phyloP scores from a whole-genome alignment of 148 eudicot genomes.

The Amaranthus hypochondriacus region DNA sequence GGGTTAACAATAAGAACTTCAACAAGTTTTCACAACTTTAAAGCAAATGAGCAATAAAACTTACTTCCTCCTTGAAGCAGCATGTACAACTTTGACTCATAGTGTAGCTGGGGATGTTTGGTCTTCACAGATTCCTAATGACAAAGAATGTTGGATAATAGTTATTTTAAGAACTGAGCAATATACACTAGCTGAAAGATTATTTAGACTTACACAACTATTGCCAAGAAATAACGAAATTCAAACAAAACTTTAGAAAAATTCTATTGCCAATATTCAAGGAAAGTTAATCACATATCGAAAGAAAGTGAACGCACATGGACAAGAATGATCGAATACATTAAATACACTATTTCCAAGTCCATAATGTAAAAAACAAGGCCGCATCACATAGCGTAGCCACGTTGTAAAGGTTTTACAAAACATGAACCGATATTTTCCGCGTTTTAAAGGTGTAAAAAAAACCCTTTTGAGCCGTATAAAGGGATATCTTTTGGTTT shows the following conservation, averaged over 20 bases:
- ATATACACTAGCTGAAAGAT: background rate
- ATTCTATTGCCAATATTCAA: background rate
- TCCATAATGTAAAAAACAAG: too few relatives aligned
- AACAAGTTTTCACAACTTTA: background rate
- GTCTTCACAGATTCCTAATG: slow-evolving; percentile 84
- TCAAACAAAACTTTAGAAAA: background rate
- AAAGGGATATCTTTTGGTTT: too few relatives aligned
- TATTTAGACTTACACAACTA: background rate
- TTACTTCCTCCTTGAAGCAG: slow-evolving; percentile 98
- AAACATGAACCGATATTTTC: too few relatives aligned
- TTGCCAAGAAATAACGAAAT: background rate
- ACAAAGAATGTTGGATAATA: background rate
- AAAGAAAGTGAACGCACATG: background rate
- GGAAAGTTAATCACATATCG: background rate
- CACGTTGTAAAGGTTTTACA: too few relatives aligned
- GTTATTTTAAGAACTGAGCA: background rate
- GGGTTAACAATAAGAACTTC: too few relatives aligned
- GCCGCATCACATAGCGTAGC: too few relatives aligned
- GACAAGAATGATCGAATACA: too few relatives aligned
- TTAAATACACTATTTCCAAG: too few relatives aligned
- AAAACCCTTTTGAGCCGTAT: too few relatives aligned
- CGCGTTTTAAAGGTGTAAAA: too few relatives aligned
- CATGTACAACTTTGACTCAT: slow-evolving; percentile 89
- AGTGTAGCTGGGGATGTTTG: slow-evolving; percentile 95
- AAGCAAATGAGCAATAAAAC: slow-evolving; percentile 12